A percentile compares a stretch with the other conserved stretches of the same genome.
These are phyloP conservation scores for Nadsonia fulvescens DNA, from an alignment of 805 yeast species.

Conservation along the genomic window DNA sequence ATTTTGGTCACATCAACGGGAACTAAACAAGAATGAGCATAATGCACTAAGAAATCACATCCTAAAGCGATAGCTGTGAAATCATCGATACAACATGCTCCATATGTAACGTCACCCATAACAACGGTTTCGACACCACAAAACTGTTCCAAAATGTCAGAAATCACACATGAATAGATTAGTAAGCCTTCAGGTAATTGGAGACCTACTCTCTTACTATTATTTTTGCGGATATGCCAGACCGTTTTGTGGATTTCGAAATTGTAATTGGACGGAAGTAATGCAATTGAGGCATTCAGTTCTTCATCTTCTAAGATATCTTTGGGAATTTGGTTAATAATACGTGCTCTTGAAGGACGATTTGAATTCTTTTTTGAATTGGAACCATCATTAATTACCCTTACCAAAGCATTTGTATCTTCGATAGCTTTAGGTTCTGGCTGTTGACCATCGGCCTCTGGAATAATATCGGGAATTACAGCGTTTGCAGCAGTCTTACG, in stretches of 20 bases:
- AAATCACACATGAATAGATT: conserved; percentile 71
- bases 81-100: conserved; percentile 97
- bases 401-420: too few relatives aligned
- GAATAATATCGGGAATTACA: too few relatives aligned
- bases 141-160: conserved; percentile 85
- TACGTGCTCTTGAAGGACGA: conserved; percentile 16
- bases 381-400: too few relatives aligned
- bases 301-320: conserved; percentile 69
- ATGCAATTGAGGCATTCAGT: conserved; percentile 62
- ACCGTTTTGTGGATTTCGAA: conserved; percentile 92
- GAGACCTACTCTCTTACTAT: conserved; percentile 70
- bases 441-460: too few relatives aligned
- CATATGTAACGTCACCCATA: conserved; percentile 98
- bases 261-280: conserved; percentile 81
- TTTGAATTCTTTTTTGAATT: too few relatives aligned
- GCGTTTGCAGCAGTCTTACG: conserved; percentile 21
- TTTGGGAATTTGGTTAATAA: conserved; percentile 73
- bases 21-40: conserved; percentile 92
- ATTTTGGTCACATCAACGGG: conserved; percentile 85
- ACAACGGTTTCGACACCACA: conserved; percentile 74
- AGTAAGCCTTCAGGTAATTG: conserved; percentile 96
- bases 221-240: conserved; percentile 68
- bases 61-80: conserved; percentile 83
- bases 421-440: too few relatives aligned
- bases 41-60: conserved; percentile 88